Base-by-base conservation (phyloP, 1,284 basidiomycete species). In the Phlebopus sp. region DNA sequence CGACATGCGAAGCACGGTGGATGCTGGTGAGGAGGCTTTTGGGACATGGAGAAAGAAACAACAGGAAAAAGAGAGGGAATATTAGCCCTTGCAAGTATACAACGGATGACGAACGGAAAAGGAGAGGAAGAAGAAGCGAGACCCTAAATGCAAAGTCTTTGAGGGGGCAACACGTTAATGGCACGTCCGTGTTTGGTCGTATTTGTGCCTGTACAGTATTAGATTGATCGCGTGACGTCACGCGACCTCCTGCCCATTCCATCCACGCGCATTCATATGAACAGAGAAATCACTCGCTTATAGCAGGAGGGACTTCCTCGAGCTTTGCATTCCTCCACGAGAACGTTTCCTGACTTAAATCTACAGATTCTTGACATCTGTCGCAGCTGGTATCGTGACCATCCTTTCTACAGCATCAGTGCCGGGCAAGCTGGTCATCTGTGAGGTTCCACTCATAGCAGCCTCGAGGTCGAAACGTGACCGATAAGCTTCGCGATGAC, bases 1-100 rank as follows among this genome's bases (percentile, higher is more conserved):
- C 76, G 75, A 45, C 53, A 57, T n/a, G 58, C n/a, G 45, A 50
- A 42, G 34, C 13, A 52, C 36, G 52, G 31, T 5, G 53, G 42
- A 11, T 46, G 42, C 40, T 66, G 62, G 39, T 51, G 52, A 17
- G 46, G 31, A 31, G 19, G 23, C 3, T 41, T 27, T 19, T 40
- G 39, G 42, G 62, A 51, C 60, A 66, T 66, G 49, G 15, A 7
- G 14, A 18, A 35, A 25, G 21, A 27, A 15, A 13, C 31, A 29
- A 36, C 3, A 11, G n/a, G 21, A 41, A 29, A 27, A 1, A 3
- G 2, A 15, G 10, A 19, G 8, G 27, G 18, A 11, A 14, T 3
- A 36, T n/a, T 18, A 37, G 29, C 19, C 30, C 43, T 37, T 36
- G 29, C 29, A 46, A 39, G 34, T 44, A 49, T 59, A 57, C 61